Conservation (phyloP, 2,329 filamentous ascomycete genomes). For the Cladophialophora psammophila region DNA sequence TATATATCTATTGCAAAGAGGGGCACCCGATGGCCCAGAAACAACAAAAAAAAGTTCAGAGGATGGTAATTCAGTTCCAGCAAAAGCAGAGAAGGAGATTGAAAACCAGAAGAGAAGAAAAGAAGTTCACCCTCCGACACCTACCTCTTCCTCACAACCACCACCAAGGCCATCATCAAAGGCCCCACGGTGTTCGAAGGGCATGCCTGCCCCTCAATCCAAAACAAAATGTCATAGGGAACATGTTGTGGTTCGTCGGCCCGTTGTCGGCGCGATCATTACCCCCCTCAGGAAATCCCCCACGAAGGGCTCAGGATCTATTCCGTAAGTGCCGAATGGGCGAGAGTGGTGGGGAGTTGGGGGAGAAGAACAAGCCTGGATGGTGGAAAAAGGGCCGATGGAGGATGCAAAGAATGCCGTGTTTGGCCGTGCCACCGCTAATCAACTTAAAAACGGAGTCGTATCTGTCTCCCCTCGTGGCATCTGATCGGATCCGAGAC, state of each 20-base stretch:
- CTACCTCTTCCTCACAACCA: neutral
- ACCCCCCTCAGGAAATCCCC: conserved; percentile 1
- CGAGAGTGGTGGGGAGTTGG: neutral
- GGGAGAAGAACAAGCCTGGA: neutral
- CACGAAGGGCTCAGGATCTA: neutral
- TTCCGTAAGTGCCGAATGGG: neutral
- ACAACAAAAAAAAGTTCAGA: no score
- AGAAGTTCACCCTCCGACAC: neutral
- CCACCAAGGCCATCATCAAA: neutral
- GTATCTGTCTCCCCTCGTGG: neutral
- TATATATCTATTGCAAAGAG: no score
- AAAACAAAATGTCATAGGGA: neutral
- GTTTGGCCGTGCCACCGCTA: neutral
- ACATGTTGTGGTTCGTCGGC: neutral
- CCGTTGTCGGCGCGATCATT: neutral
- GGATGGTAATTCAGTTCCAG: no score
- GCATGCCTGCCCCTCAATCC: neutral
- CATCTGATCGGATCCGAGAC: conserved; percentile 1
- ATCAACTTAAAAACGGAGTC: neutral
- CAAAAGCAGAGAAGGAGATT: neutral
- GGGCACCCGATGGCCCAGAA: no score
- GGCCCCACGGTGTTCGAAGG: conserved; percentile 3
- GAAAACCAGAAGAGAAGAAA: neutral
- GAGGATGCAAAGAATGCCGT: neutral
- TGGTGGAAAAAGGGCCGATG: neutral